Evolutionary conservation across 169 alveolate species (phyloP).

Genomic region (Plasmodium fragile): DNA sequence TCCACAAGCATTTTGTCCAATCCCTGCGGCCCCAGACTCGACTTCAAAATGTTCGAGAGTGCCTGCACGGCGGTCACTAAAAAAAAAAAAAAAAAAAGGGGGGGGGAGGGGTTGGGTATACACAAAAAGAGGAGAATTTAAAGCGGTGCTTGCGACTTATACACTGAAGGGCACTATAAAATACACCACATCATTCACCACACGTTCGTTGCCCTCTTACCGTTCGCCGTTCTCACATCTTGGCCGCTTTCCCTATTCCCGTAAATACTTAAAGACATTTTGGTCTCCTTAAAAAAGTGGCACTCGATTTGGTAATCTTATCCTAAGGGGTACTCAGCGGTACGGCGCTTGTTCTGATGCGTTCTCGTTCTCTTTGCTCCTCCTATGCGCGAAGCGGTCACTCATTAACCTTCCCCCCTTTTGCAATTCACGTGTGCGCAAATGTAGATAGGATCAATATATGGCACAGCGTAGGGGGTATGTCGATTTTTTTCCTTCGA

Average conservation of each 20-base stretch:
- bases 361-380: neutral
- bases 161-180: neutral
- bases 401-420: neutral
- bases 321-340: neutral
- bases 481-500: neutral
- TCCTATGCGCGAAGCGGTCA: neutral
- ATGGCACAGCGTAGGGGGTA: neutral
- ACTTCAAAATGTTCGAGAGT: conserved; percentile 96
- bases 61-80: conserved; percentile 97
- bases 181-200: neutral
- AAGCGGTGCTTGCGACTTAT: neutral
- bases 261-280: conserved; percentile 83
- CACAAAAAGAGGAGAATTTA: neutral
- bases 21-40: conserved; percentile 99
- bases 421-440: neutral
- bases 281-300: conserved; percentile 12
- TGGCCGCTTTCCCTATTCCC: conserved; percentile 86
- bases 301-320: neutral
- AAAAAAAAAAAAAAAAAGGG: neutral
- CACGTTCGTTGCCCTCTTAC: conserved; percentile 20
- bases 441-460: neutral
- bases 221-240: conserved; percentile 86
- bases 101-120: no score
- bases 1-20: conserved; percentile 99
- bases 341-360: neutral